These are phyloP conservation scores for Margaritispora aquatica DNA, from an alignment of 495 filamentous ascomycete species.

Conservation along the genomic window DNA sequence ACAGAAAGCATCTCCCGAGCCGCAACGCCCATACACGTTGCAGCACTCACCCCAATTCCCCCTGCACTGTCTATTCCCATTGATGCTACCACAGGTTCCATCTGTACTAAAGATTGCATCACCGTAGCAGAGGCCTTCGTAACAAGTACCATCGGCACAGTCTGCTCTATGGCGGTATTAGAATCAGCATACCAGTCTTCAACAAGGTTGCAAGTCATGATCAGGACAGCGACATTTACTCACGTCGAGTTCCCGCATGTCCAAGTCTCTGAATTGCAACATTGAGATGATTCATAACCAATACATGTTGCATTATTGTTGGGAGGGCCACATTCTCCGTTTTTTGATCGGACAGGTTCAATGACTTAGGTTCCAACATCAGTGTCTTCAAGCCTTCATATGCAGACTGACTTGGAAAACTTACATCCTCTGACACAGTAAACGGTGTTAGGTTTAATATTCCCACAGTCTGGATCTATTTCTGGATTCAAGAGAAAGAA, in stretches of 20 bases:
- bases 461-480: constrained; percentile 19
- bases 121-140: constrained; percentile 24
- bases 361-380: no score
- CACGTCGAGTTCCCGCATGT: constrained; percentile 23
- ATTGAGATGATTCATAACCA: constrained; percentile 8
- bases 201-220: neutral
- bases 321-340: no score
- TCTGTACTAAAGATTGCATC: constrained; percentile 20
- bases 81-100: constrained; percentile 22
- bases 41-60: constrained; percentile 29
- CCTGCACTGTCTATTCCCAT: constrained; percentile 17
- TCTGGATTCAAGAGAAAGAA: constrained; percentile 24
- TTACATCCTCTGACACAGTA: constrained; percentile 28
- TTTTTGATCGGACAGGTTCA: no score
- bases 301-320: constrained; percentile 29
- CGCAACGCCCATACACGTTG: constrained; percentile 23
- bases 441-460: constrained; percentile 18
- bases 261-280: constrained; percentile 19
- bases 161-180: constrained; percentile 21
- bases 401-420: no score
- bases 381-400: no score
- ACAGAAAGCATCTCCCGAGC: constrained; percentile 21
- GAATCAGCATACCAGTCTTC: neutral
- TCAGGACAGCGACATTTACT: constrained; percentile 1
- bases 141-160: constrained; percentile 27